A percentile compares a stretch with the other conserved stretches of the same genome.
Conservation (phyloP, 2,329 filamentous ascomycete genomes). For the Corynespora cassiicola region DNA sequence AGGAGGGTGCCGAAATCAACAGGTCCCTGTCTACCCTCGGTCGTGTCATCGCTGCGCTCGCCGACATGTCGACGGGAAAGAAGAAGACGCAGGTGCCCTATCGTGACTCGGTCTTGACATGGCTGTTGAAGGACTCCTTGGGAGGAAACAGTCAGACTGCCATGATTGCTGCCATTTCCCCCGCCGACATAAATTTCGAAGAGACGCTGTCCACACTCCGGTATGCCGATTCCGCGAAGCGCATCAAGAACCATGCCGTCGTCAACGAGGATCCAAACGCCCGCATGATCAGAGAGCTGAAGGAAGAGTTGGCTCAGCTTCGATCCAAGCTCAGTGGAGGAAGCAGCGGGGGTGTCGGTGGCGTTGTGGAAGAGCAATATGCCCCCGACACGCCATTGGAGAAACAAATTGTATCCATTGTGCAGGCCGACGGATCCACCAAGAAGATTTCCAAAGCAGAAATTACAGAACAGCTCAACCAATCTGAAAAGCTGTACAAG, state of each 20-base stretch:
- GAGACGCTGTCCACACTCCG: conserved; percentile 94
- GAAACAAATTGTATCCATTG: conserved; percentile 95
- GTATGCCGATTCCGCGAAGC: conserved; percentile 96
- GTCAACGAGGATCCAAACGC: conserved; percentile 99
- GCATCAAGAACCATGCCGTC: conserved; percentile 99
- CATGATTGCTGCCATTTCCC: conserved; percentile 99
- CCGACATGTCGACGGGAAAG: conserved; percentile 85
- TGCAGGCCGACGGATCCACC: conserved; percentile 79
- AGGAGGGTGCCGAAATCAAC: conserved; percentile 99
- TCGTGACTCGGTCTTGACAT: conserved; percentile 94
- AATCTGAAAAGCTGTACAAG: conserved; percentile 93
- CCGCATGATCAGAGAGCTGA: conserved; percentile 97
- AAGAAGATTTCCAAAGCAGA: conserved; percentile 99
- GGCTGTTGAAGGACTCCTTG: conserved; percentile 94
- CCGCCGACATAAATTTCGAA: conserved; percentile 98
- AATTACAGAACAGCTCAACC: conserved; percentile 93
- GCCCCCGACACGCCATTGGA: conserved; percentile 91
- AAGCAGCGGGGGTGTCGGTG: conserved; percentile 51
- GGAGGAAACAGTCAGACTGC: conserved; percentile 99
- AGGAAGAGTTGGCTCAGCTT: conserved; percentile 88
- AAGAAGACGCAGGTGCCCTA: conserved; percentile 87
- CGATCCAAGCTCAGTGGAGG: conserved; percentile 78
- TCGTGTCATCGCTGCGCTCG: conserved; percentile 94
- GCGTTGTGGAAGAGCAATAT: conserved; percentile 75
- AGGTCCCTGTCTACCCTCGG: conserved; percentile 93